phyloP scores from a whole-genome alignment of 75 land plant species.

The Gnetum montanum region DNA sequence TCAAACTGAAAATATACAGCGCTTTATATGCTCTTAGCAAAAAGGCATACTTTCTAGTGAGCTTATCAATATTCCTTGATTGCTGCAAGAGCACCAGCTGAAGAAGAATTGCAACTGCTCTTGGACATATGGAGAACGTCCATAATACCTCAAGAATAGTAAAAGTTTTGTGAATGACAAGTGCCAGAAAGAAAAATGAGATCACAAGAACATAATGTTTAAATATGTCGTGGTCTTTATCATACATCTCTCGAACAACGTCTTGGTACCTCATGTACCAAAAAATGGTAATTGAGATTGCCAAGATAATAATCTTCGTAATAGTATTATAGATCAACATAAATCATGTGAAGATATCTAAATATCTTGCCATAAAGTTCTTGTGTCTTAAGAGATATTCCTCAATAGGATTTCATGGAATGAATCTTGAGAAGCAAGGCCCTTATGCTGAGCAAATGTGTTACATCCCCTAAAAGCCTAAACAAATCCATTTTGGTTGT shows the following conservation, averaged over 20 bases:
- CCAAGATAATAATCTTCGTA: conserved; percentile 74
- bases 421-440: no score
- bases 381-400: conserved; percentile 78
- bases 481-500: no score
- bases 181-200: conserved; percentile 57
- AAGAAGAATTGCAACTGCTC: conserved; percentile 82
- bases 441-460: no score
- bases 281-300: conserved; percentile 61
- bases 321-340: conserved; percentile 65
- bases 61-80: conserved; percentile 72
- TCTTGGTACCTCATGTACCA: conserved; percentile 84
- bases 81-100: conserved; percentile 74
- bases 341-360: conserved; percentile 59
- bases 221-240: conserved; percentile 79
- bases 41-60: conserved; percentile 81
- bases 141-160: conserved; percentile 78
- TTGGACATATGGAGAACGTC: conserved; percentile 79
- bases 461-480: no score
- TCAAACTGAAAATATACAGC: conserved; percentile 71
- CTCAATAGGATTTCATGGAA: no score
- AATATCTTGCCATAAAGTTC: conserved; percentile 61
- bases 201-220: conserved; percentile 56
- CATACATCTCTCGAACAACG: conserved; percentile 72
- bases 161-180: conserved; percentile 61
- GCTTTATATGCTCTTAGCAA: conserved; percentile 68